Evolutionary conservation across 2,329 filamentous ascomycete genomes (phyloP), one percentile per base, ranked within the genome.

Genomic region (Colletotrichum brevisporum): DNA sequence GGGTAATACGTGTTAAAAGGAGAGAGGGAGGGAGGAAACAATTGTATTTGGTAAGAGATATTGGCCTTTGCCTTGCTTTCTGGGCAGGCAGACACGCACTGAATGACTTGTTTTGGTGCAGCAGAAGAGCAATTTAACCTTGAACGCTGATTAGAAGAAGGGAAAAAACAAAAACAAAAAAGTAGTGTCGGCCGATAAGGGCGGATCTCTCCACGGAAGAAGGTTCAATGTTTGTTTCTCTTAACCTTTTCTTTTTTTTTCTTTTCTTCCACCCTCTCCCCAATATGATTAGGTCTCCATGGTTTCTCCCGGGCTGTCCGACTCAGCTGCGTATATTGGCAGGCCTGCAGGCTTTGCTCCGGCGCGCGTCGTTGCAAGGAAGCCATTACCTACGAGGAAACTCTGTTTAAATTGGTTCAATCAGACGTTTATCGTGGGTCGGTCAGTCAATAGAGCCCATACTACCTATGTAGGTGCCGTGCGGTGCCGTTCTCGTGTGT

Each of bases 371-470:
- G 59, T 47, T 54, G 51, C 60, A 63, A 39, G 60, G 59, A 47
- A 48, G 21, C 54, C 24, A 36, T 13, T 53, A 47, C 9, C 36
- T 26, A 45, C 26, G 9, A 47, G 6, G 27, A 36, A 36, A 63
- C 51, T 63, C 18, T 63, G 43, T 48, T 63, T 24, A 55, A 56
- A 63, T 50, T 56, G 60, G 27, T n/a, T 24, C 26, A 56, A 56
- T 63, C 51, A 56, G 51, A n/a, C 39, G 60, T 18, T 26, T 47
- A 36, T 39, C 26, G 60, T 55, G 50, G 50, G 26, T 36, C 31
- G 10, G 9, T 36, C 21, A 24, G 21, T 24, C 21, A 24, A 24
- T 24, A 24, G 21, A 24, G 21, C 21, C 21, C 21, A 24, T 24
- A 24, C 21, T n/a, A n/a, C n/a, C n/a, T n/a, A n/a, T n/a, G n/a